Base-by-base conservation (phyloP, 2,329 filamentous ascomycete species). In the Aspergillus melleus region DNA sequence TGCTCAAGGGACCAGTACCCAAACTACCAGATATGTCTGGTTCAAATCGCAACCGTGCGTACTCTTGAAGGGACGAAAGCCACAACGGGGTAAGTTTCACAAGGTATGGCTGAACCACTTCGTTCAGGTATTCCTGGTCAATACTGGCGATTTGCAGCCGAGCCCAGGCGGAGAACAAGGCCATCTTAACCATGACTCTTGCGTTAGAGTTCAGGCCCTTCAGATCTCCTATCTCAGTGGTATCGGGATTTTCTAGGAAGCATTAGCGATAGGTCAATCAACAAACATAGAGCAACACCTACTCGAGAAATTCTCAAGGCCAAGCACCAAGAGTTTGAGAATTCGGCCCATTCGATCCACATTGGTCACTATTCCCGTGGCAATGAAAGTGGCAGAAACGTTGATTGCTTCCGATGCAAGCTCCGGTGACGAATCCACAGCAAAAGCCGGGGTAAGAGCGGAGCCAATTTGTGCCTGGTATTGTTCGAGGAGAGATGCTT, bases 261-360 rank as follows among this genome's bases (percentile, higher is more conserved):
- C 14, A 61, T 69, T 52, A 69, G 62, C 44, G 50, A 49, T 5
- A 52, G 6, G 24, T 42, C 42, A 42, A 11, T 16, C 4, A 26
- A 12, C 20, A 4, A 29, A 3, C 22, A 12, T 6, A 29, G 44
- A 22, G 22, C 22, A n/a, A n/a, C 9, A 70, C 79, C 67, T 76
- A 82, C 84, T 87, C 2, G 91, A 91, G 70, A 98, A 96, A 75
- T 94, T 96, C 70, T 98, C 94, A 1, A 99, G 83, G 0, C 93
- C 93, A 49, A 89, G 89, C 6, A 97, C 91, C 2, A 99, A 83
- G 1, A 96, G 90, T 78, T 97, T 98, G 58, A 99, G 84, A 55
- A 99, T 99, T 58, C 95, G 89, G 22, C 95, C 95, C 95, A 99
- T 99, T n/a, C 95, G 88, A 67, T 99, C 96, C 9, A 98, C 88